These are phyloP conservation scores for Raphanus sativus DNA, from an alignment of 345 rosid species.

Conservation along the genomic window DNA sequence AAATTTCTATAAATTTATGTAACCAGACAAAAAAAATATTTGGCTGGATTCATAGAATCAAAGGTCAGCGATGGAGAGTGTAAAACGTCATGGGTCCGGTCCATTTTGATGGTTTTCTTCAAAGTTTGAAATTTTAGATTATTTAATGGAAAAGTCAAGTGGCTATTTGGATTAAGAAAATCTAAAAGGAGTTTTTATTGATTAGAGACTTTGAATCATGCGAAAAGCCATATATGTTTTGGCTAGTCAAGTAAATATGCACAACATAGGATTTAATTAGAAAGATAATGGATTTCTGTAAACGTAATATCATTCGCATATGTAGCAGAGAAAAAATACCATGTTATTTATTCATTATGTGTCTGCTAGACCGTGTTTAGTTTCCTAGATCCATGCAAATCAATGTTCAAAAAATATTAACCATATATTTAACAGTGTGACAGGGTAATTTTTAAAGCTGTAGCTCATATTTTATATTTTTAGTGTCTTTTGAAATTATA, in stretches of 20 bases:
- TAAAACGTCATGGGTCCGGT: conserved; percentile 25
- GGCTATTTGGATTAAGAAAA: conserved; percentile 5
- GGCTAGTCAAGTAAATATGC: background rate
- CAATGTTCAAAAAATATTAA: no score
- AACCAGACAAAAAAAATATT: conserved; percentile 6
- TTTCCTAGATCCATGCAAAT: no score
- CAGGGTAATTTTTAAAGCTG: no score
- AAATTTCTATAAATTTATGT: conserved; percentile 1
- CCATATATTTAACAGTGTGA: no score
- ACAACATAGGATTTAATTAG: no score
- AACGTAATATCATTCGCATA: background rate
- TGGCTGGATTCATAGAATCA: conserved; percentile 30
- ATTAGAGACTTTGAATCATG: conserved; percentile 21
- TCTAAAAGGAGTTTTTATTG: background rate
- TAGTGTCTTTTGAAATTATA: no score
- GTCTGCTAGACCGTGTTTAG: no score
- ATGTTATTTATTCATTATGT: no score
- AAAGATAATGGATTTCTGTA: background rate
- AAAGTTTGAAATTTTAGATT: conserved; percentile 15
- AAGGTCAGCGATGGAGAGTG: conserved; percentile 35
- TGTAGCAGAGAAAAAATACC: no score
- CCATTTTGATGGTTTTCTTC: background rate
- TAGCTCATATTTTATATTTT: no score
- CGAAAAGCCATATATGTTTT: conserved; percentile 27
- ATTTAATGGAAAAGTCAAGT: conserved; percentile 3